Conservation (phyloP, 75 land plant species). For the Selaginella tamariscina region DNA sequence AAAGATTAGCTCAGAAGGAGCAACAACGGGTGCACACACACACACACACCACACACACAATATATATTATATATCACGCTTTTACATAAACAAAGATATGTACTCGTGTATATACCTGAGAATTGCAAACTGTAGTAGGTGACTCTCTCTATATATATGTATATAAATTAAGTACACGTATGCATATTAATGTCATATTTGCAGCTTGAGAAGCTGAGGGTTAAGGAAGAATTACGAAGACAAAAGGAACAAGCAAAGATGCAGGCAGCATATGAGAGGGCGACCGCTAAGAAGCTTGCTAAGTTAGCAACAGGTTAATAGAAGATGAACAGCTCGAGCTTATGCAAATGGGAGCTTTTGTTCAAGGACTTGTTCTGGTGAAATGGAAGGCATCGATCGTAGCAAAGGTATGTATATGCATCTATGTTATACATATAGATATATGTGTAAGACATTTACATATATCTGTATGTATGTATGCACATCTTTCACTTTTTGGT, state of each 20-base stretch:
- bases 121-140: not conserved
- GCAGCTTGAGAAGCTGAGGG: constrained; percentile 71
- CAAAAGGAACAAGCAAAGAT: constrained; percentile 78
- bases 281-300: constrained; percentile 73
- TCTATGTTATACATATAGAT: no score
- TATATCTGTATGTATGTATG: no score
- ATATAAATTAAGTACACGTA: not conserved
- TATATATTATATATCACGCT: no score
- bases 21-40: constrained; percentile 28
- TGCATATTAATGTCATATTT: constrained; percentile 3
- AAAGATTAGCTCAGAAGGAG: constrained; percentile 65
- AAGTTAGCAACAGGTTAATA: constrained; percentile 73
- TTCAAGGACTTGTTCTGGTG: constrained; percentile 53
- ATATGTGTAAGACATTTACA: no score
- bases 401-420: constrained; percentile 38
- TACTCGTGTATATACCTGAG: not conserved
- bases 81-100: not conserved
- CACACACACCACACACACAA: no score
- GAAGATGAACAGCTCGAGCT: constrained; percentile 93
- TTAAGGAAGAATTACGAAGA: constrained; percentile 62
- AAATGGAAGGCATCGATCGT: constrained; percentile 46
- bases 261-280: constrained; percentile 85
- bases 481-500: not conserved
- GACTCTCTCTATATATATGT: not conserved
- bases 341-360: constrained; percentile 65